A percentile compares a stretch with the other conserved stretches of the same genome.
Conservation (phyloP, 164 flowering plant genomes). For the Kingdonia uniflora region DNA sequence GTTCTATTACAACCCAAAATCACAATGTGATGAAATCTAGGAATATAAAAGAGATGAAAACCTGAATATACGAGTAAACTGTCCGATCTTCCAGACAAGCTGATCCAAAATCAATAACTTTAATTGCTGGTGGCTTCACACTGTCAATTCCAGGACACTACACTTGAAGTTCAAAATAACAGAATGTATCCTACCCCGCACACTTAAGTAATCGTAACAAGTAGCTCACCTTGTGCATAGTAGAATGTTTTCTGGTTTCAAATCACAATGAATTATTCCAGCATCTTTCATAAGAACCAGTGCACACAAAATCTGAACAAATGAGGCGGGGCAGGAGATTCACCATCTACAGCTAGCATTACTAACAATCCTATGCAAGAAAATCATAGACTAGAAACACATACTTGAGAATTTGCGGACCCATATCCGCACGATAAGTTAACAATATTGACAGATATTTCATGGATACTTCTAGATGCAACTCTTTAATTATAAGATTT, state of each 20-base stretch:
- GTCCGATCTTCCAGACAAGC: constrained; percentile 97
- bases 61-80: constrained; percentile 99
- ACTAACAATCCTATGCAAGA: too few relatives aligned
- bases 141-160: constrained; percentile 34
- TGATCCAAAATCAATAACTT: constrained; percentile 98
- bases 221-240: constrained; percentile 63
- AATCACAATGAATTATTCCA: constrained; percentile 96
- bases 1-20: too few relatives aligned
- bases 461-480: too few relatives aligned
- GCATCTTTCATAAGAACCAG: constrained; percentile 85
- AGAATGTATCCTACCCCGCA: neutral
- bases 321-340: too few relatives aligned
- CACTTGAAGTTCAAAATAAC: constrained; percentile 14
- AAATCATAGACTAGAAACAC: too few relatives aligned
- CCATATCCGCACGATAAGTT: too few relatives aligned
- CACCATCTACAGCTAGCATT: too few relatives aligned
- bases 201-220: constrained; percentile 6
- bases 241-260: constrained; percentile 99
- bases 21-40: too few relatives aligned
- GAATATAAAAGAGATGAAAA: constrained; percentile 10
- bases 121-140: constrained; percentile 67
- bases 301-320: constrained; percentile 65
- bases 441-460: too few relatives aligned
- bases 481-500: too few relatives aligned
- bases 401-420: too few relatives aligned